Conservation (phyloP, 352 stramenopile species). For the Phytophthora megakarya region DNA sequence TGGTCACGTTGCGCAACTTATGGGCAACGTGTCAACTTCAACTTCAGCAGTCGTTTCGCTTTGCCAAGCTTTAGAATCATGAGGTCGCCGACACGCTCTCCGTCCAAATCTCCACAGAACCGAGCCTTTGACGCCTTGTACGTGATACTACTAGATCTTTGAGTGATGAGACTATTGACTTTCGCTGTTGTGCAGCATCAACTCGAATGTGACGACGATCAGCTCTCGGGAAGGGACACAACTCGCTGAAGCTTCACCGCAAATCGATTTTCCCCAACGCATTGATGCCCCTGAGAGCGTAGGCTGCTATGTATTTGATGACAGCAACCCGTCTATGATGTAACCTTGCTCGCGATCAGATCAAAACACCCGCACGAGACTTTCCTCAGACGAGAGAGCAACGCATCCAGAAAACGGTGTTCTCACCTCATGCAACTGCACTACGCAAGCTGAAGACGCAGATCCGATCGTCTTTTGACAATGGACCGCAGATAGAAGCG, state of each 20-base stretch:
- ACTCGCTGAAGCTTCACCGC: constrained; percentile 70
- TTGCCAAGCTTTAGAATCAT: constrained; percentile 8
- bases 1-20: constrained; percentile 15
- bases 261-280: constrained; percentile 79
- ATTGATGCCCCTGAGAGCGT: constrained; percentile 76
- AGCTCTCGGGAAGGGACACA: constrained; percentile 74
- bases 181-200: constrained; percentile 38
- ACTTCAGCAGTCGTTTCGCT: constrained; percentile 27
- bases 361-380: constrained; percentile 71
- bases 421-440: constrained; percentile 65
- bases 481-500: constrained; percentile 45
- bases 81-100: constrained; percentile 39
- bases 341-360: constrained; percentile 39
- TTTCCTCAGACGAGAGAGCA: constrained; percentile 63
- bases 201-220: constrained; percentile 58
- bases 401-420: constrained; percentile 72
- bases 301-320: background rate
- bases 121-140: constrained; percentile 31
- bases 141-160: background rate
- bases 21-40: constrained; percentile 23
- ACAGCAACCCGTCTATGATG: background rate
- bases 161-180: constrained; percentile 2
- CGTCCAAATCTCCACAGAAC: constrained; percentile 56
- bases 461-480: constrained; percentile 54
- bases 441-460: constrained; percentile 54